These are phyloP conservation scores for Thalassiosira mediterranea DNA, from an alignment of 352 stramenopile genomes.

Conservation along the genomic window DNA sequence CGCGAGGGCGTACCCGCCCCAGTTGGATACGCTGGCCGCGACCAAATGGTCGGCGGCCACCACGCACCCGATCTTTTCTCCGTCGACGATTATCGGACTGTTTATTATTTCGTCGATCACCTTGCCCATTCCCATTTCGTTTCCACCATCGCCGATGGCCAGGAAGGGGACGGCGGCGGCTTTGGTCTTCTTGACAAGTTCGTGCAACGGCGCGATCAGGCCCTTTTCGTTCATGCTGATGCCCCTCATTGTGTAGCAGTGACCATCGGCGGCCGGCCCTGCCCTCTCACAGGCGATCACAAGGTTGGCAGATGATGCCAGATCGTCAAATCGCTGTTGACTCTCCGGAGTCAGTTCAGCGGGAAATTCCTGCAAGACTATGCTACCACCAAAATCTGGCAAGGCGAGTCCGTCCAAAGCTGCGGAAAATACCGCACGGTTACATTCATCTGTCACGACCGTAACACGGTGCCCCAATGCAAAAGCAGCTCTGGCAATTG, in stretches of 20 bases:
- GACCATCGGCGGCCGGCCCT: constrained; percentile 70
- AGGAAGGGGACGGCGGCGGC: constrained; percentile 66
- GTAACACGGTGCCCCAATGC: too few species aligned
- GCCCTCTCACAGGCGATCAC: constrained; percentile 81
- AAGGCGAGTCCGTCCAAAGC: too few species aligned
- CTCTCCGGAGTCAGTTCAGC: too few species aligned
- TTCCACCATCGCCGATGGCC: constrained; percentile 85
- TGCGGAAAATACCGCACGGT: too few species aligned
- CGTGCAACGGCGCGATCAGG: constrained; percentile 81
- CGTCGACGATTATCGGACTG: constrained; percentile 69
- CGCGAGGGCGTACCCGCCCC: constrained; percentile 81
- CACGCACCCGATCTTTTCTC: constrained; percentile 71
- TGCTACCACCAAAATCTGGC: too few species aligned
- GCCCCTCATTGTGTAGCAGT: constrained; percentile 84
- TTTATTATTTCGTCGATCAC: constrained; percentile 68
- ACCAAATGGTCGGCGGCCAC: constrained; percentile 75
- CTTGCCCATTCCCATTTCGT: constrained; percentile 86
- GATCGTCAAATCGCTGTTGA: too few species aligned
- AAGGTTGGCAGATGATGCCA: constrained; percentile 39
- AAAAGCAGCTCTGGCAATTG: too few species aligned
- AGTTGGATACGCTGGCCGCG: constrained; percentile 83
- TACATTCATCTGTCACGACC: too few species aligned
- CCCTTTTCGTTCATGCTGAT: constrained; percentile 76
- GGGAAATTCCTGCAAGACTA: too few species aligned
- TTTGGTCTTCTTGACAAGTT: constrained; percentile 47